Evolutionary conservation across 148 eudicot species (phyloP).

Genomic region (Rhododendron griersonianum): DNA sequence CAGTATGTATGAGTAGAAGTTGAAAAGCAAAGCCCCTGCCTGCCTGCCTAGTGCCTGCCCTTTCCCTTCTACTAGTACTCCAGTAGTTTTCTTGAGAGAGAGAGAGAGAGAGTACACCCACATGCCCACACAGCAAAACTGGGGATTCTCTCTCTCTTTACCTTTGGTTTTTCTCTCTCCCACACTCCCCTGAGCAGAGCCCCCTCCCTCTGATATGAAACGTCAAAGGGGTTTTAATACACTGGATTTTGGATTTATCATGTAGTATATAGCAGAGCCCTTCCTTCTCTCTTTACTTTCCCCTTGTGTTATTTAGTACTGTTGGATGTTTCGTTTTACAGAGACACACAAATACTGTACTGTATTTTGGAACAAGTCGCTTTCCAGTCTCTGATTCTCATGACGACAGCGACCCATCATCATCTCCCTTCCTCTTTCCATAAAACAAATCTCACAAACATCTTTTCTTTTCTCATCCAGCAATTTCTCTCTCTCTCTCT

Average conservation of each 20-base stretch:
- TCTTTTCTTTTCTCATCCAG: not conserved
- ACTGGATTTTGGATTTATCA: not conserved
- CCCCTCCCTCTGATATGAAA: not conserved
- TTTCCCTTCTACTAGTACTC: not conserved
- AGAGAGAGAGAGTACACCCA: not conserved
- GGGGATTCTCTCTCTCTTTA: not conserved
- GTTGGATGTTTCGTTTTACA: not conserved
- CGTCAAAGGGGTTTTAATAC: not conserved
- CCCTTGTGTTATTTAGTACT: not conserved
- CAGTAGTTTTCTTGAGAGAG: not conserved
- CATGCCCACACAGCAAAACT: not conserved
- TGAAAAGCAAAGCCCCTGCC: not conserved
- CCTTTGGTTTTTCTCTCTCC: not conserved
- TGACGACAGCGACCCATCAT: conserved; percentile 70
- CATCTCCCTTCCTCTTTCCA: not conserved
- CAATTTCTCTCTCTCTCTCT: not conserved
- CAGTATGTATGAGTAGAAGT: not conserved
- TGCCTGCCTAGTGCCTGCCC: too few relatives aligned
- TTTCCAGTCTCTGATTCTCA: conserved; percentile 71
- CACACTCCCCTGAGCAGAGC: too few relatives aligned
- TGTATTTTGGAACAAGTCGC: conserved; percentile 22
- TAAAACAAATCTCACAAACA: not conserved
- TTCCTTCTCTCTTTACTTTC: not conserved
- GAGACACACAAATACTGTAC: too few relatives aligned
- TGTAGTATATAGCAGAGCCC: not conserved